Conservation (phyloP, 805 yeast genomes). For the Cyberlindnera saturnus region DNA sequence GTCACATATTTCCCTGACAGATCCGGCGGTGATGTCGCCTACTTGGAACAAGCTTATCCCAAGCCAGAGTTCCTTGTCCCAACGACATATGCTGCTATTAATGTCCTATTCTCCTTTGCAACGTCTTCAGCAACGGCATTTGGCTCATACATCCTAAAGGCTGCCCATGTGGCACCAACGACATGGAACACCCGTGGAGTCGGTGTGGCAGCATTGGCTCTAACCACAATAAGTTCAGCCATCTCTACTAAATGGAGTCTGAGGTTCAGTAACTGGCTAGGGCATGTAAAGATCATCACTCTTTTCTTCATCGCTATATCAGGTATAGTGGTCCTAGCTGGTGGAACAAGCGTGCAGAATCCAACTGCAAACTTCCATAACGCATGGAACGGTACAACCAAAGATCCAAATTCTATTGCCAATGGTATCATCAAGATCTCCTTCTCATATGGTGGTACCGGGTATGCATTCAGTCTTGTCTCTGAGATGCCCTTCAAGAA, state of each 20-base stretch:
- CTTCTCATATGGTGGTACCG: conserved; percentile 37
- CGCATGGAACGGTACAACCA: conserved; percentile 36
- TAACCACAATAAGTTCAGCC: conserved; percentile 27
- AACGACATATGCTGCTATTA: conserved; percentile 33
- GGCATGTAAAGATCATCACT: conserved; percentile 31
- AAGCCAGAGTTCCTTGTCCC: conserved; percentile 30
- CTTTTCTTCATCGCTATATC: conserved; percentile 29
- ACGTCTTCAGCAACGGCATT: conserved; percentile 34
- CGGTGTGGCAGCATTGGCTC: conserved; percentile 31
- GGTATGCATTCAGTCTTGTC: conserved; percentile 33
- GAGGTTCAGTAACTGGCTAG: conserved; percentile 28
- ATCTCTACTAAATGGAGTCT: conserved; percentile 26
- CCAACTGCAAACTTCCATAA: conserved; percentile 31
- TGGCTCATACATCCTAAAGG: conserved; percentile 28
- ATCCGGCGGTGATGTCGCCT: conserved; percentile 34
- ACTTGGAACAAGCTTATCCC: conserved; percentile 34
- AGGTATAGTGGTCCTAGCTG: conserved; percentile 33
- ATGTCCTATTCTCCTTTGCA: conserved; percentile 30
- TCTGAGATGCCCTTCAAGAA: conserved; percentile 29
- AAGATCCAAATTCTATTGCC: conserved; percentile 36
- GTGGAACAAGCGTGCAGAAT: conserved; percentile 28
- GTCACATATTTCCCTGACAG: conserved; percentile 33
- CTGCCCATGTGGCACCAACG: conserved; percentile 33
- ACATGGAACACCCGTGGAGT: conserved; percentile 42
- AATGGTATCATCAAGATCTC: conserved; percentile 38